Conservation (phyloP, 805 yeast genomes). For the Yarrowia sp. region DNA sequence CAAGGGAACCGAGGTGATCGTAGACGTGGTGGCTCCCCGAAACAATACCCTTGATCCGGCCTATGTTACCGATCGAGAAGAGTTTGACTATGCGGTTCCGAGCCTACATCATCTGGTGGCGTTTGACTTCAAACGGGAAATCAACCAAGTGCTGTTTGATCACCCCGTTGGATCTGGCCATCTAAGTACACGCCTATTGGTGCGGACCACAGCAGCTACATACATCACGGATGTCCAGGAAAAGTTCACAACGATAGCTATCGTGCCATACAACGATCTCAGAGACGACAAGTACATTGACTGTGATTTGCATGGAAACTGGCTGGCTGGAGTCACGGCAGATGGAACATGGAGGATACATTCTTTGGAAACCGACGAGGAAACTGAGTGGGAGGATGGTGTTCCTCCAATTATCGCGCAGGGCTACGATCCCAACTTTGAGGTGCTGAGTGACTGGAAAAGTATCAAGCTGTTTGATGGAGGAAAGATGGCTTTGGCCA, state of each 20-base stretch:
- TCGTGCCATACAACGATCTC: neutral
- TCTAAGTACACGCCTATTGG: neutral
- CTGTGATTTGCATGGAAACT: neutral
- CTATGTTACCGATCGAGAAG: neutral
- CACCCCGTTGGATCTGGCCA: neutral
- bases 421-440: neutral
- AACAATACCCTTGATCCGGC: neutral
- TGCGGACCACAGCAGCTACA: neutral
- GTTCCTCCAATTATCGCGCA: neutral
- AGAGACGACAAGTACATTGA: neutral
- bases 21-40: neutral
- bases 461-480: neutral
- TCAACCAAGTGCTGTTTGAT: slow-evolving; percentile 8
- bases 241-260: too few species aligned
- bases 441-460: slow-evolving; percentile 3
- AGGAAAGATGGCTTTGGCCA: neutral
- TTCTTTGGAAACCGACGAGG: neutral
- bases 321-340: neutral
- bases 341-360: slow-evolving; percentile 18
- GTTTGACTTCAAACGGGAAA: neutral
- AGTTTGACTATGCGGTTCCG: neutral
- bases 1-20: neutral
- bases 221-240: neutral
- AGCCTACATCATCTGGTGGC: neutral
- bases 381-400: neutral